Base-by-base conservation (phyloP, 768 basidiomycete species). In the Pisolithus marmoratus region DNA sequence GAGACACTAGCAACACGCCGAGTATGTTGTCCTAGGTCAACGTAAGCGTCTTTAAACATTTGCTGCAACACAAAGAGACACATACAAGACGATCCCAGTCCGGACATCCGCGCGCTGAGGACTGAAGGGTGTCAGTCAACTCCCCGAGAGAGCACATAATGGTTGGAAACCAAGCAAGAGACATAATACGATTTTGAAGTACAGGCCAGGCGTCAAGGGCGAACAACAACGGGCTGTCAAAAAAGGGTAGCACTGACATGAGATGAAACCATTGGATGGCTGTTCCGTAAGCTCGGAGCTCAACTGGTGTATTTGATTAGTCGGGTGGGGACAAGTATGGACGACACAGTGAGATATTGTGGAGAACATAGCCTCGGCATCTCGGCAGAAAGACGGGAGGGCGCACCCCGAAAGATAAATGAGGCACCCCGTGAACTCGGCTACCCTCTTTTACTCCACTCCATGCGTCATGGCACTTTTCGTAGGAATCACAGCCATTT, bases 311-410 rank as follows among this genome's bases (percentile, higher is more conserved):
- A 57, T 58, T 60, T 63, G 58, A 69, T 58, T 63, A 58, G 65
- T 67, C 45, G 46, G 57, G 55, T 57, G 60, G 62, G 23, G 51
- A 65, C 55, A 60, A 58, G 52, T 66, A 59, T 58, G 46, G 29
- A 44, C 20, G 59, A 52, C 55, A 46, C 24, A 12, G 66, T 67
- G 67, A 58, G 67, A 69, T 63, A 69, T 17, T 69, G 66, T 68
- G 66, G 66, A 67, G 61, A 67, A 51, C 42, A 52, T 55, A 58
- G 57, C 38, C 38, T 68, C 66, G 66, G 66, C 66, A 67, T 67
- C 48, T 69, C 66, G 66, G 66, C 66, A 46, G 47, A 53, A 54
- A 58, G 58, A 54, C 49, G 52, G 22, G 53, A 23, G 42, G 48
- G 52, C 48, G 46, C 51, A 62, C 66, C 64, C 64, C 65, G 56